Conservation (phyloP, 2,329 filamentous ascomycete genomes). For the Thyridium curvatum region DNA sequence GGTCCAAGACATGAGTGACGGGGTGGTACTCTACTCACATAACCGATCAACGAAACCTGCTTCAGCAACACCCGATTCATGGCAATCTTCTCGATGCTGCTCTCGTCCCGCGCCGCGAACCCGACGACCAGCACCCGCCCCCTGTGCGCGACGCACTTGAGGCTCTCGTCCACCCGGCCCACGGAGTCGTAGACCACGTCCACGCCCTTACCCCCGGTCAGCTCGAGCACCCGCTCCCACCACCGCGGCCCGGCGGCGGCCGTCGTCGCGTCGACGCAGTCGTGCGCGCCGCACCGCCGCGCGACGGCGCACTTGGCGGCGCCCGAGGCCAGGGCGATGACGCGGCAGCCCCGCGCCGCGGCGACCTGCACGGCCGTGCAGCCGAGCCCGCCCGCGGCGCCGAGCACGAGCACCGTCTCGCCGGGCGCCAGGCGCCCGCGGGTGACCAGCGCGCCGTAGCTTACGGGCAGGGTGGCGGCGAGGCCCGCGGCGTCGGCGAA, state of each 20-base stretch:
- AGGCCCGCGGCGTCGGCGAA: slow-evolving; percentile 45
- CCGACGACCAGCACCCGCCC: slow-evolving; percentile 51
- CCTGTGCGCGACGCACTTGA: slow-evolving; percentile 46
- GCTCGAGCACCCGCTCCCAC: slow-evolving; percentile 41
- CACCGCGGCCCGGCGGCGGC: slow-evolving; percentile 26
- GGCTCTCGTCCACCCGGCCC: slow-evolving; percentile 45
- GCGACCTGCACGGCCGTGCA: slow-evolving; percentile 51
- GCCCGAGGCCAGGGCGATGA: slow-evolving; percentile 46
- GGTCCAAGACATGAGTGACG: background rate
- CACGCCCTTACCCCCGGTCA: slow-evolving; percentile 43
- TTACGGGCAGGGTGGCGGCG: slow-evolving; percentile 45
- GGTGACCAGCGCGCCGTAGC: slow-evolving; percentile 41
- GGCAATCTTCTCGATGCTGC: slow-evolving; percentile 45
- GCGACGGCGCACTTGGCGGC: slow-evolving; percentile 35
- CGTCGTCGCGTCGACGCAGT: slow-evolving; percentile 33
- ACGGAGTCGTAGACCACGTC: slow-evolving; percentile 54
- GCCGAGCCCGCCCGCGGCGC: slow-evolving; percentile 48
- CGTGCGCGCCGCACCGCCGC: slow-evolving; percentile 29
- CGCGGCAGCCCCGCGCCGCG: slow-evolving; percentile 42
- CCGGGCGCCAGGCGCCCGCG: slow-evolving; percentile 33
- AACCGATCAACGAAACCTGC: slow-evolving; percentile 45
- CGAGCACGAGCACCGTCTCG: slow-evolving; percentile 47
- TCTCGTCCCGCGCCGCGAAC: slow-evolving; percentile 44
- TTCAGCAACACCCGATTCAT: slow-evolving; percentile 50
- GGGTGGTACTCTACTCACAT: slow-evolving; percentile 30